Conservation (phyloP, 2,329 filamentous ascomycete genomes). For the Alternaria sp. region DNA sequence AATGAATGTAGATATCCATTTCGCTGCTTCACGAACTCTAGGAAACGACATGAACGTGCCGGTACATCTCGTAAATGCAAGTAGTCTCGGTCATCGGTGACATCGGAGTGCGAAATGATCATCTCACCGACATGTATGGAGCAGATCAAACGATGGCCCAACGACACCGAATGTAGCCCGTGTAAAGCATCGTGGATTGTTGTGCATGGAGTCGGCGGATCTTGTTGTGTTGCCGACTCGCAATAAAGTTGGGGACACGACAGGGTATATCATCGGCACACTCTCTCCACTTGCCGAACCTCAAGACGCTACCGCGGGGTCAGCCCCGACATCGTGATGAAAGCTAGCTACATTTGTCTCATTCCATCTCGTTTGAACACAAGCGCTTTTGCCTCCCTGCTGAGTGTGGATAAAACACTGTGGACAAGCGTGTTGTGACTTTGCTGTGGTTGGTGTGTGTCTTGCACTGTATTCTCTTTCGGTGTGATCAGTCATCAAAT, state of each 20-base stretch:
- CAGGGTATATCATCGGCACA: background rate
- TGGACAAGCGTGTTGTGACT: too few species aligned
- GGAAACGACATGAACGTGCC: background rate
- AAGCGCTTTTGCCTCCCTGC: too few species aligned
- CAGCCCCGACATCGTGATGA: background rate
- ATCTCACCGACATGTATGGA: background rate
- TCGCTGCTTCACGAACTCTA: background rate
- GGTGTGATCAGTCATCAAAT: too few species aligned
- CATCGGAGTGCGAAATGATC: background rate
- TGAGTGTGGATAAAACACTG: too few species aligned
- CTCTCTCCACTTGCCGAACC: background rate
- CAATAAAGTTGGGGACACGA: background rate
- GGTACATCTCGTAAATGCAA: too few species aligned
- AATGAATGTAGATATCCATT: background rate
- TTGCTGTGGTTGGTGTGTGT: too few species aligned
- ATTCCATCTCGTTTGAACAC: too few species aligned
- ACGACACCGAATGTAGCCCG: background rate
- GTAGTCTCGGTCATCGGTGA: background rate
- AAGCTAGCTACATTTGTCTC: too few species aligned
- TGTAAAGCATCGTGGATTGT: background rate
- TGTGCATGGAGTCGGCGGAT: background rate
- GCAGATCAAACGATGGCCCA: background rate
- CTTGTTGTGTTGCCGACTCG: background rate
- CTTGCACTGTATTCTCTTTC: too few species aligned
- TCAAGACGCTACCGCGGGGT: background rate